Conservation (phyloP, 176 grass and related monocot species). For the Chrysopogon serrulatus region DNA sequence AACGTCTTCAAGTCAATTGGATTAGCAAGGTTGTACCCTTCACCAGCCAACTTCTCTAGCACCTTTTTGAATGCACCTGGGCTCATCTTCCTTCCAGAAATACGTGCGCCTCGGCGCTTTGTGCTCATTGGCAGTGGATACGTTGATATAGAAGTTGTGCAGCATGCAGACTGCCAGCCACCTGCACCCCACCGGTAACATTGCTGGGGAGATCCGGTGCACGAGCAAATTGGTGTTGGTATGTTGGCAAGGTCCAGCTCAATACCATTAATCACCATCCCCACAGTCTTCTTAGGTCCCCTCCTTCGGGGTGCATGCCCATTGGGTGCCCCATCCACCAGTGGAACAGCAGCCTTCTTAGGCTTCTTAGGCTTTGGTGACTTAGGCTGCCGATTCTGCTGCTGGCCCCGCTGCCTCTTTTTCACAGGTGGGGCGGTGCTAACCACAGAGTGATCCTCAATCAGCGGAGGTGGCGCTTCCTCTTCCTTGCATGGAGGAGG, state of each 20-base stretch:
- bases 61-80: conserved; percentile 96
- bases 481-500: conserved; percentile 47
- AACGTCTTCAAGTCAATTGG: conserved; percentile 81
- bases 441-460: conserved; percentile 33
- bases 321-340: conserved; percentile 37
- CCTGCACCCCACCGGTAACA: conserved; percentile 85
- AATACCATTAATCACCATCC: conserved; percentile 81
- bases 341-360: conserved; percentile 45
- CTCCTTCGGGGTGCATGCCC: conserved; percentile 26
- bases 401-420: conserved; percentile 42
- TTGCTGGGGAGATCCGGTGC: conserved; percentile 65
- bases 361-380: conserved; percentile 65
- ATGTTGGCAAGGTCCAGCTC: conserved; percentile 69
- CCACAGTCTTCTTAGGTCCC: conserved; percentile 43
- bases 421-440: conserved; percentile 33
- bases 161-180: conserved; percentile 90
- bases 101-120: conserved; percentile 55
- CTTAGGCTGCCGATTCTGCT: conserved; percentile 27
- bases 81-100: conserved; percentile 89
- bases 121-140: conserved; percentile 80
- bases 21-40: conserved; percentile 83
- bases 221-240: conserved; percentile 76
- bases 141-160: conserved; percentile 77
- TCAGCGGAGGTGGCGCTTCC: not conserved
- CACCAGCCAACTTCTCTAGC: conserved; percentile 72